These are phyloP conservation scores for Carnegiea gigantea DNA, from an alignment of 179 eudicot species.

Conservation along the genomic window DNA sequence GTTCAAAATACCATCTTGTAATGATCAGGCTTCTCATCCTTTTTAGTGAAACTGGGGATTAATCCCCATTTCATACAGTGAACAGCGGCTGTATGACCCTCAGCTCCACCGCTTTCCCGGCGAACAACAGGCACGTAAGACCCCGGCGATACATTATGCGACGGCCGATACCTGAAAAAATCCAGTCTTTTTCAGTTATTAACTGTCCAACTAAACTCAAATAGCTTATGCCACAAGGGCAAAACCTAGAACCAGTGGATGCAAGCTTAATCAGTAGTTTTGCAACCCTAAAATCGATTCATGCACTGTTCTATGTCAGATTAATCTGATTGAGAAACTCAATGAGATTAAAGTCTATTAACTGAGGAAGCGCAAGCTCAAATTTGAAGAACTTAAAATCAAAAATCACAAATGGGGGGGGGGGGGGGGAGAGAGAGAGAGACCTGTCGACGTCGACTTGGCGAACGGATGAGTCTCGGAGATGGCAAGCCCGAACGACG, in stretches of 20 bases:
- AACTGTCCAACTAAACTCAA: not conserved
- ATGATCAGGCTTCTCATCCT: slow-evolving; percentile 87
- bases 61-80: slow-evolving; percentile 99
- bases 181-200: not conserved
- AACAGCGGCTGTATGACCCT: slow-evolving; percentile 48
- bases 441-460: not conserved
- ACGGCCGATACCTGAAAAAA: slow-evolving; percentile 55
- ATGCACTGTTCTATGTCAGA: not conserved
- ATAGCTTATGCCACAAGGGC: not conserved
- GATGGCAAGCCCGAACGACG: slow-evolving; percentile 6
- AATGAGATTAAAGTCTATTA: not conserved
- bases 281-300: not conserved
- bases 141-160: slow-evolving; percentile 79
- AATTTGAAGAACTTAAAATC: not conserved
- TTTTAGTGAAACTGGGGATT: slow-evolving; percentile 84
- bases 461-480: not conserved
- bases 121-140: slow-evolving; percentile 74
- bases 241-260: not conserved
- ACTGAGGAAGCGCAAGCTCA: not conserved
- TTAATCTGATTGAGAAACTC: not conserved
- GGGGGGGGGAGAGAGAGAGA: not conserved
- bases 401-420: not conserved
- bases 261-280: not conserved
- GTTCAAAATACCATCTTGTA: slow-evolving; percentile 66
- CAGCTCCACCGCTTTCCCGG: slow-evolving; percentile 53